phyloP scores from a whole-genome alignment of 305 asterid genomes.

The Stenogyne calaminthoides region DNA sequence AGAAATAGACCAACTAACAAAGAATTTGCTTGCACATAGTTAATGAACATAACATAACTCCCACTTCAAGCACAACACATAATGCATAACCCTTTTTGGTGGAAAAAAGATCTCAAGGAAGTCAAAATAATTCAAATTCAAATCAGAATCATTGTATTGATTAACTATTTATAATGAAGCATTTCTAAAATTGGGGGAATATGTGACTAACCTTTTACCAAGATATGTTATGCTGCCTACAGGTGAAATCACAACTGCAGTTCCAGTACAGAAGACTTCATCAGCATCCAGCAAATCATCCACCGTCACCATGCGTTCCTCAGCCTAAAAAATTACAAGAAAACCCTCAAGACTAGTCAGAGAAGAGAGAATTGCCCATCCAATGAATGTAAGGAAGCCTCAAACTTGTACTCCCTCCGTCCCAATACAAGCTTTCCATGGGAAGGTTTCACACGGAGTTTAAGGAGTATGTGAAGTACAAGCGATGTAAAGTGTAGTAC shows the following conservation, averaged over 20 bases:
- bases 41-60: background rate
- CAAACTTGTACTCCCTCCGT: background rate
- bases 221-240: conserved; percentile 91
- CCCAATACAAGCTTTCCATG: no score
- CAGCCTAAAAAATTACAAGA: conserved; percentile 55
- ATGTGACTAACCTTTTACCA: conserved; percentile 55
- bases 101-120: background rate
- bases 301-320: conserved; percentile 75
- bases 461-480: no score
- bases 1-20: background rate
- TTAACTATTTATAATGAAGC: background rate
- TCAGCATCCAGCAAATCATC: conserved; percentile 96
- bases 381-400: background rate
- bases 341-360: background rate
- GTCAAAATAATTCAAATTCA: background rate
- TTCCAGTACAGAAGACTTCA: conserved; percentile 97
- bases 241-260: conserved; percentile 94
- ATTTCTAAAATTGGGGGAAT: background rate
- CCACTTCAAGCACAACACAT: background rate
- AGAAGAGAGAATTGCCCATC: background rate
- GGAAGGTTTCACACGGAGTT: no score
- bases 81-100: background rate
- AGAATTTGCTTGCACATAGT: background rate
- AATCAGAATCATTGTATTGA: background rate
- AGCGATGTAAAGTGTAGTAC: no score